Percentiles rank a stretch among this genome's conserved stretches.
phyloP scores from a whole-genome alignment of 2,329 filamentous ascomycete genomes.

The Verticillium tricorpus region DNA sequence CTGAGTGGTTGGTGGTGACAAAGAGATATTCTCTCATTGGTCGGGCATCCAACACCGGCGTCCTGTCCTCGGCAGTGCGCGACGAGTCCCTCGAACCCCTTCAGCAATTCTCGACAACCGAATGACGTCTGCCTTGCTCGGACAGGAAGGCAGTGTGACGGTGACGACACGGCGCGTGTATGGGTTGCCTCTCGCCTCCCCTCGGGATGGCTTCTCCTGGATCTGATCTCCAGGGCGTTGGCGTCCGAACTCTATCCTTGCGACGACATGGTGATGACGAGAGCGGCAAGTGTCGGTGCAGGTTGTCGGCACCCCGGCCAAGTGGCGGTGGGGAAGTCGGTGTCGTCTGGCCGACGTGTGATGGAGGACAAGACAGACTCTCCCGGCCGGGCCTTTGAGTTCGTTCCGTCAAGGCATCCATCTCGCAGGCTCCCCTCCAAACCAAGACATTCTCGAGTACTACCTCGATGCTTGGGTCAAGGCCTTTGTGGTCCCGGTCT shows the following conservation, averaged over 20 bases:
- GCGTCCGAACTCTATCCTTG: not conserved
- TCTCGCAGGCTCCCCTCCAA: not conserved
- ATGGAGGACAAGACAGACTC: not conserved
- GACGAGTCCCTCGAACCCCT: not conserved
- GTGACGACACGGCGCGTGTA: not conserved
- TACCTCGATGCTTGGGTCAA: no score
- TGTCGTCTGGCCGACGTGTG: not conserved
- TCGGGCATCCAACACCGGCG: slow-evolving; percentile 3
- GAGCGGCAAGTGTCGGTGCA: not conserved
- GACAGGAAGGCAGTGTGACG: not conserved
- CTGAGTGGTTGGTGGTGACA: slow-evolving; percentile 15
- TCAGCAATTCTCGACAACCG: not conserved
- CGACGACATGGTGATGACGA: not conserved
- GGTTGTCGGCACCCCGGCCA: not conserved
- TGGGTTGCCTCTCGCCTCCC: not conserved
- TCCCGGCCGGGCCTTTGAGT: not conserved
- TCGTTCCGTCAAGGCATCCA: not conserved
- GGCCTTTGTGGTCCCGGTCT: no score
- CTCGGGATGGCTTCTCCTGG: not conserved
- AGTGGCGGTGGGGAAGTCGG: not conserved
- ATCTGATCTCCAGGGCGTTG: not conserved
- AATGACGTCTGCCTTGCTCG: not conserved
- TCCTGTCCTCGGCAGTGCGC: not conserved
- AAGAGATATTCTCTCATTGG: slow-evolving; percentile 14
- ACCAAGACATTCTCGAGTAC: not conserved